Conservation (phyloP, 148 eudicot species). For the Silene latifolia region DNA sequence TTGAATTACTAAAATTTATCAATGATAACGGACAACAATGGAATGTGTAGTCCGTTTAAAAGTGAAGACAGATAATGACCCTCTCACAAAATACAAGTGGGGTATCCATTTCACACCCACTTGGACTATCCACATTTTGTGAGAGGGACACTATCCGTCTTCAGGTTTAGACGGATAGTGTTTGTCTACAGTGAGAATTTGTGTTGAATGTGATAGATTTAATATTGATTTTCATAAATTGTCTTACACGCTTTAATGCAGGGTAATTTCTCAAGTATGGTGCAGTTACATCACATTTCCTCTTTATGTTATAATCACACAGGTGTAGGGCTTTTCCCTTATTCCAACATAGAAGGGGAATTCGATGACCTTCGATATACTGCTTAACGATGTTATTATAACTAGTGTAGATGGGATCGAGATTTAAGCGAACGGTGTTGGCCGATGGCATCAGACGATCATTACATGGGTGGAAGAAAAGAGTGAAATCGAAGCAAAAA, state of each 20-base stretch:
- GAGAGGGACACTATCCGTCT: too few species aligned
- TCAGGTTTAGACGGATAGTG: too few species aligned
- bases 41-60: too few species aligned
- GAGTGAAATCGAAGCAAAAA: slow-evolving; percentile 36
- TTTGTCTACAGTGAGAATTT: too few species aligned
- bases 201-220: neutral
- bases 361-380: too few species aligned
- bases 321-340: too few species aligned
- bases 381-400: too few species aligned
- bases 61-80: too few species aligned
- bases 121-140: too few species aligned
- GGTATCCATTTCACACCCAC: too few species aligned
- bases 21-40: neutral
- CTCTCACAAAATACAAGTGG: too few species aligned
- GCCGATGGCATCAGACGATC: slow-evolving; percentile 54
- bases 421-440: slow-evolving; percentile 51
- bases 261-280: slow-evolving; percentile 67
- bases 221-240: neutral
- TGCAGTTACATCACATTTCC: slow-evolving; percentile 83
- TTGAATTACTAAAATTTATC: neutral
- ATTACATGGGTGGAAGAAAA: slow-evolving; percentile 56
- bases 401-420: slow-evolving; percentile 65
- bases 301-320: slow-evolving; percentile 66
- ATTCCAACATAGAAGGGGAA: too few species aligned
- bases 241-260: slow-evolving; percentile 19